These are phyloP conservation scores for Hymenochaete sp. DNA, from an alignment of 1,284 basidiomycete genomes.

Conservation along the genomic window DNA sequence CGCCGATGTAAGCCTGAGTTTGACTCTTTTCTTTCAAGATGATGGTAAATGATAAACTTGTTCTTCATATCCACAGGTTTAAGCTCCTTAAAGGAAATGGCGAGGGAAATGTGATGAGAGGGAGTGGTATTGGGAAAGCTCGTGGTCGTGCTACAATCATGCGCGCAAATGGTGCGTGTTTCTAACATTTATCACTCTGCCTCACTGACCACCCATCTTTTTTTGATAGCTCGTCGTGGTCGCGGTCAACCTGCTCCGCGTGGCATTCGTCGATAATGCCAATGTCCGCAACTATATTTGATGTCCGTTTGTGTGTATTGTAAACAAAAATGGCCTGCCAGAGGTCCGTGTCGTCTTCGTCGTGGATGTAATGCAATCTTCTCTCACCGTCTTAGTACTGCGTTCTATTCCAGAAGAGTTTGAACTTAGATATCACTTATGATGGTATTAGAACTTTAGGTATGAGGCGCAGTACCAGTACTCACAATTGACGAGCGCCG, in stretches of 20 bases:
- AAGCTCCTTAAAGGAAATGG: conserved; percentile 97
- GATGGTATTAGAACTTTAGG: no score
- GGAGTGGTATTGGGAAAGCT: conserved; percentile 96
- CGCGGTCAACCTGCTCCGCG: conserved; percentile 67
- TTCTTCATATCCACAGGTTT: conserved; percentile 56
- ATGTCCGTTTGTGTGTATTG: no score
- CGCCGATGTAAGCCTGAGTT: conserved; percentile 77
- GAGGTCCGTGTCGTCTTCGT: not conserved
- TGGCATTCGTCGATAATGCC: conserved; percentile 73
- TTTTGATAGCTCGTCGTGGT: conserved; percentile 64
- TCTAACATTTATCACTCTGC: conserved; percentile 21
- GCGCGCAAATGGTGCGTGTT: conserved; percentile 52
- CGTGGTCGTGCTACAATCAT: conserved; percentile 95
- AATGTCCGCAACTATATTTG: not conserved
- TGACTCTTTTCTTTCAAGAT: conserved; percentile 5
- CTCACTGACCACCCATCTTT: conserved; percentile 18
- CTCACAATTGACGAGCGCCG: no score
- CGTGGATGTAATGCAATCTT: not conserved
- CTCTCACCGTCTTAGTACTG: not conserved
- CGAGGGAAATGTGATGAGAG: conserved; percentile 99
- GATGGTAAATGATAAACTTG: conserved; percentile 1
- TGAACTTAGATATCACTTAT: no score
- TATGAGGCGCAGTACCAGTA: no score
- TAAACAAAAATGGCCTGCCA: no score
- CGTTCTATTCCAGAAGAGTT: no score